Evolutionary conservation across 1,284 basidiomycete genomes (phyloP).

Genomic region (Testicularia cyperi): DNA sequence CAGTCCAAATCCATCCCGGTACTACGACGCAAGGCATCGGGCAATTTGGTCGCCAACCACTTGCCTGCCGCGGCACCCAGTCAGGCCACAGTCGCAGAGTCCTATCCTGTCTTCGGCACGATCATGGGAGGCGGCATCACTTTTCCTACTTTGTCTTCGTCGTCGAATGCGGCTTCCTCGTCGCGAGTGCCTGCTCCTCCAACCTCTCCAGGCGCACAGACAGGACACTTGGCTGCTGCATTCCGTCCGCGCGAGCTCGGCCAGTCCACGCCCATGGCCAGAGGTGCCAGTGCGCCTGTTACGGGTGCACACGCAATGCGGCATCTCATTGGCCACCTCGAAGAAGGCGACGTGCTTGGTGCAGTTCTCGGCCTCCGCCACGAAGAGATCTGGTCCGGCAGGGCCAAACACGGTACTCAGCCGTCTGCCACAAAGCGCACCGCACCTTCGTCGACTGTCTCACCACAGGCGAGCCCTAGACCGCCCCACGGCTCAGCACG

Average conservation of each 20-base stretch:
- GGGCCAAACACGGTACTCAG: not conserved
- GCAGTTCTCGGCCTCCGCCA: conserved; percentile 48
- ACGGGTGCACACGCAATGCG: conserved; percentile 23
- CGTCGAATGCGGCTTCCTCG: no score
- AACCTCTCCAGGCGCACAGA: conserved; percentile 1
- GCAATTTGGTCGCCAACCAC: conserved; percentile 3
- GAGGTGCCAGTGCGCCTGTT: conserved; percentile 30
- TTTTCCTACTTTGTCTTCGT: not conserved
- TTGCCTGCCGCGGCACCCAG: conserved; percentile 1
- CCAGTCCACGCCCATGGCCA: conserved; percentile 9
- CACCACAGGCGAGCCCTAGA: no score
- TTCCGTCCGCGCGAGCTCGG: no score
- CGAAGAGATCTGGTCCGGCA: conserved; percentile 16
- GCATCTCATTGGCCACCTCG: conserved; percentile 13
- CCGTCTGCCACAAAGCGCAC: not conserved
- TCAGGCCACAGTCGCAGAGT: not conserved
- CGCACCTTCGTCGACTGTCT: not conserved
- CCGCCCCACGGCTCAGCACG: not conserved
- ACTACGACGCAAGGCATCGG: conserved; percentile 28
- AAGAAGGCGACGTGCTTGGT: conserved; percentile 50
- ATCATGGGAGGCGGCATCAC: not conserved
- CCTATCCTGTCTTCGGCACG: not conserved
- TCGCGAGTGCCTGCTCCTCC: no score
- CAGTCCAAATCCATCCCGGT: conserved; percentile 42
- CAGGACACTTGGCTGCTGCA: not conserved